Evolutionary conservation across 768 basidiomycete genomes (phyloP), one percentile per base, ranked within the genome.

Genomic region (Dioszegia crocea): DNA sequence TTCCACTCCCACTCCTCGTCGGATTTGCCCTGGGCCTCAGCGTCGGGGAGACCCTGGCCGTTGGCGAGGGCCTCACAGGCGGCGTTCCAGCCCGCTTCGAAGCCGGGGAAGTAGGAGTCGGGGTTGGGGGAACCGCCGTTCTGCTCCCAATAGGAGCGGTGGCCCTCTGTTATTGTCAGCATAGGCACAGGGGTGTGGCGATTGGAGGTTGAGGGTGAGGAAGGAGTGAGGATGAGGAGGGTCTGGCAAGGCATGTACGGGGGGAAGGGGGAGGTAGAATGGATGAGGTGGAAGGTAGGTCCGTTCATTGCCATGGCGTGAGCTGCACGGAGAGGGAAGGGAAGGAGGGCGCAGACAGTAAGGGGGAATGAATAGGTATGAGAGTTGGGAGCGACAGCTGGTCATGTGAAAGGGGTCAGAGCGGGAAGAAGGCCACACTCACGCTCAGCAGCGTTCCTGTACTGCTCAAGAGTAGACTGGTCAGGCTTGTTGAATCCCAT

Each of bases 1-100:
- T 62, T 53, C 65, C 65, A 67, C 47, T 67, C 65, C 65, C 65
- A 67, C 31, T 59, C 61, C 8, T 67, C 62, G 1, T 51, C 51
- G 24, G 4, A 8, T 36, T 63, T 44, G 16, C 65, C 65, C 19
- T 52, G 31, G 27, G 39, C 52, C 19, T 63, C 30, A 17, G 36
- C 57, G n/a, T 55, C 59, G n/a, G 66, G 66, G 53, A 61, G 39
- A 24, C 33, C 46, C 46, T 63, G 57, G 30, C 62, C 62, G 24
- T 55, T 47, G 12, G 51, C 49, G 44, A 67, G 57, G n/a, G 56
- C 65, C 10, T 33, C 33, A 24, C 16, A 16, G 40, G 65, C 57
- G 33, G 56, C 60, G 53, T 54, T 52, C 65, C 65, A 67, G 30
- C 65, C 65, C 33, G 55, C 33, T 36, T 67, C 65, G 53, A 61